Percentiles rank a stretch among this genome's conserved stretches.
phyloP scores from a whole-genome alignment of 78 protist species.

The Bigelowiella natans region DNA sequence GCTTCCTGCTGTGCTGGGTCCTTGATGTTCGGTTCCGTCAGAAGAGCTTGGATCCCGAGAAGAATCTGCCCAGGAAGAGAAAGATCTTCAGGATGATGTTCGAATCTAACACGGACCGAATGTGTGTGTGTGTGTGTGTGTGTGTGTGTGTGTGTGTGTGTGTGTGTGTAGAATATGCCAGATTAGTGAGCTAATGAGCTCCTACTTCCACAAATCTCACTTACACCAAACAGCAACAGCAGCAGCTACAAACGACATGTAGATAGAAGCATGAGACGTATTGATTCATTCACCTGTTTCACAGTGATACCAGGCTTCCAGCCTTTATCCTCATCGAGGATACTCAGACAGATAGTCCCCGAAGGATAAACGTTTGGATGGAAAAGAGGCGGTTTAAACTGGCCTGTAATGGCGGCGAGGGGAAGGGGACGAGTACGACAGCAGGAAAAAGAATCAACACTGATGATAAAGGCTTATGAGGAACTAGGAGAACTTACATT shows the following conservation, averaged over 20 bases:
- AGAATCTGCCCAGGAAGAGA: constrained; percentile 8
- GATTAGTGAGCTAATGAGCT: neutral
- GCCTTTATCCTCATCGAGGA: constrained; percentile 17
- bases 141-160: neutral
- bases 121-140: neutral
- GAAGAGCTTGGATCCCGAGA: constrained; percentile 21
- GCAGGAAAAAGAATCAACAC: too few relatives aligned
- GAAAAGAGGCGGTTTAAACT: constrained; percentile 12
- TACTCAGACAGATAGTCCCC: constrained; percentile 32
- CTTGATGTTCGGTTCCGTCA: constrained; percentile 10
- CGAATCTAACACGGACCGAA: too few relatives aligned
- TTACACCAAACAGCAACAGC: neutral
- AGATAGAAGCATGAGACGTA: neutral
- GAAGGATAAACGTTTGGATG: constrained; percentile 42
- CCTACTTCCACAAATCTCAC: neutral
- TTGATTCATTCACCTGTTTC: too few relatives aligned
- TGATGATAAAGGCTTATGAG: too few relatives aligned
- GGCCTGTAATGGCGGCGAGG: neutral
- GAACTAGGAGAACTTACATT: constrained; percentile 22
- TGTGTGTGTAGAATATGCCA: too few relatives aligned
- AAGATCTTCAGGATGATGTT: too few relatives aligned
- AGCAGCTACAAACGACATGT: neutral
- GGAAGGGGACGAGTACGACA: neutral
- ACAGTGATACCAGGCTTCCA: constrained; percentile 33
- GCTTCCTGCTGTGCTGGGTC: constrained; percentile 15